Conservation (phyloP, 306 rosid genomes). For the Glycyrrhiza uralensis region DNA sequence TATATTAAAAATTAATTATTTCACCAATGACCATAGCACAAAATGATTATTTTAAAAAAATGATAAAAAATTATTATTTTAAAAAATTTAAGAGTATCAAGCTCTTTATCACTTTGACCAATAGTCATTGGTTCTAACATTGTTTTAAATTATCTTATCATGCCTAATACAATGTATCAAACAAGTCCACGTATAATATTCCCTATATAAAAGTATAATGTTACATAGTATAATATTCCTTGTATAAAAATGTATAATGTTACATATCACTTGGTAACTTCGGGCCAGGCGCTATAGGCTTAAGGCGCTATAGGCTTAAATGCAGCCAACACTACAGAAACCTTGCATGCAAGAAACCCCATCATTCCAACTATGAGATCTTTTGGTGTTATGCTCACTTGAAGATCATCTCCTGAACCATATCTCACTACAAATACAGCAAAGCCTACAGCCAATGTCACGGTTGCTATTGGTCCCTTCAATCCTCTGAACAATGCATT, state of each 20-base stretch:
- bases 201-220: too few relatives aligned
- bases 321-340: constrained; percentile 82
- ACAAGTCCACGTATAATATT: too few relatives aligned
- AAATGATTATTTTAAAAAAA: too few relatives aligned
- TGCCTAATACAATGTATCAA: too few relatives aligned
- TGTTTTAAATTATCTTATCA: too few relatives aligned
- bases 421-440: constrained; percentile 43
- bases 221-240: too few relatives aligned
- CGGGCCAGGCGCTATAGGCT: constrained; percentile 25
- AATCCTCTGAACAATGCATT: constrained; percentile 38
- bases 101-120: too few relatives aligned
- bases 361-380: constrained; percentile 70
- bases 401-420: constrained; percentile 55
- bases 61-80: too few relatives aligned
- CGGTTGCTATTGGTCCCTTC: constrained; percentile 50
- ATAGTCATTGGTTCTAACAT: too few relatives aligned
- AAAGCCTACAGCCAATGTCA: constrained; percentile 56
- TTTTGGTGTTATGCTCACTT: constrained; percentile 46
- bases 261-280: constrained; percentile 45
- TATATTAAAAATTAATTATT: too few relatives aligned
- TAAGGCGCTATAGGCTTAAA: constrained; percentile 73
- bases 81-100: too few relatives aligned
- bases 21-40: too few relatives aligned
- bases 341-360: constrained; percentile 80
- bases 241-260: background rate